Evolutionary conservation across 768 basidiomycete genomes (phyloP).

Genomic region (Serendipita sp.): DNA sequence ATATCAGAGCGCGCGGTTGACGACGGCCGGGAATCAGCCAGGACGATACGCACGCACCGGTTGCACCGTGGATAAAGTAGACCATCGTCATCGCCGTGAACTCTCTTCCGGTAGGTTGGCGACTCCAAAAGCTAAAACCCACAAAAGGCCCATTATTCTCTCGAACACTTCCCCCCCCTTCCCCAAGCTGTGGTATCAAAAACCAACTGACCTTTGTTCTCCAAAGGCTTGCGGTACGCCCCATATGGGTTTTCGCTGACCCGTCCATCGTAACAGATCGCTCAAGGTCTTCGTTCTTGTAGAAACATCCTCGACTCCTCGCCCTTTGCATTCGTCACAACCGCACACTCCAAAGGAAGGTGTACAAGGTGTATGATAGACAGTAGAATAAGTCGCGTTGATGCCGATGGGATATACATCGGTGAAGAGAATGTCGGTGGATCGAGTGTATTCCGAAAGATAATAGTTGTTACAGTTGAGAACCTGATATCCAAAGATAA

Average conservation of each 20-base stretch:
- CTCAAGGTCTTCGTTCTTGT: too few species aligned
- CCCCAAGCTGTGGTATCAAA: not conserved
- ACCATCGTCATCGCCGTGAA: conserved; percentile 7
- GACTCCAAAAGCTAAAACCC: conserved; percentile 10
- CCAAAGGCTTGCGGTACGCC: conserved; percentile 17
- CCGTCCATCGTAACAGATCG: not conserved
- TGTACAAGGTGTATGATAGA: conserved; percentile 14
- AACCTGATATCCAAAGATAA: too few species aligned
- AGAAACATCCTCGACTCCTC: conserved; percentile 8
- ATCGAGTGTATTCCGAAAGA: conserved; percentile 12
- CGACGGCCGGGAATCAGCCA: not conserved
- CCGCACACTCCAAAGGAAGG: conserved; percentile 15
- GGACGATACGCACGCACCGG: not conserved
- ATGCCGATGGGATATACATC: conserved; percentile 14
- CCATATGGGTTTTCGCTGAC: conserved; percentile 13
- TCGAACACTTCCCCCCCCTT: too few species aligned
- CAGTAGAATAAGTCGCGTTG: conserved; percentile 13
- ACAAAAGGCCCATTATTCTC: too few species aligned
- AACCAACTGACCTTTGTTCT: conserved; percentile 8
- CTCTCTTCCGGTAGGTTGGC: conserved; percentile 10
- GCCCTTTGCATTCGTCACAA: conserved; percentile 16
- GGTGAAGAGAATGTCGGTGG: conserved; percentile 13
- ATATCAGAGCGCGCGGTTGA: not conserved
- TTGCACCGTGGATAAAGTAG: conserved; percentile 7
- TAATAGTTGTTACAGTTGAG: conserved; percentile 18